Base-by-base conservation (phyloP, 164 flowering plant species). In the Chimonanthus praecox region DNA sequence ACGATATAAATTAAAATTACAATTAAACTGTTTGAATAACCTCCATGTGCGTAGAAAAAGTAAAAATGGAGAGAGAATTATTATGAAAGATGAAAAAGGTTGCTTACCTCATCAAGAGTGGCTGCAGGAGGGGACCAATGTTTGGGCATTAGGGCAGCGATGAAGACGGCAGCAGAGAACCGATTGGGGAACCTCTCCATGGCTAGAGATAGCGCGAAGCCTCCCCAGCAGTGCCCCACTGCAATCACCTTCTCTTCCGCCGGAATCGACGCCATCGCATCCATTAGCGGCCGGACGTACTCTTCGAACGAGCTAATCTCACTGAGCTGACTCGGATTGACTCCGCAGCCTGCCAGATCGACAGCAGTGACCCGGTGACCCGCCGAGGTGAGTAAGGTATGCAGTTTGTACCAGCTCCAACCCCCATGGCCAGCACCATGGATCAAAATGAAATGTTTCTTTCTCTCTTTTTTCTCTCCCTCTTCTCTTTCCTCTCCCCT, bases 151-250 rank as follows among this genome's bases (percentile, higher is more conserved):
- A 71, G 15, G 1, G 77, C 79, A 0, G 69, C 47, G 51, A 71
- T 13, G 18, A 78, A 78, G 5, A 78, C 75, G 15, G 75, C 78
- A 3, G 70, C 77, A 1, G 73, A 47, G 46, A 76, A 73, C 71
- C 75, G 73, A 3, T 73, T 68, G 0, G 83, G 75, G 60, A 67
- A 71, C 43, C 21, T 62, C 63, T 84, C 83, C 81, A 81, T 82
- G 58, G 85, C 88, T 4, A 71, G 4, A 21, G 88, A 72, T 3
- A 84, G 68, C 54, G 64, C 49, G 10, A 70, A 0, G 0, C 88
- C 87, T 5, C 87, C 84, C 10, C 67, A 60, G 72, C 85, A 83
- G 50, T 86, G 88, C 4, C 78, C 89, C 0, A 85, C 89, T 46
- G 85, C 73, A 7, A 84, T 46, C 15, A 81, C 82, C 81, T 81